A percentile compares a stretch with the other conserved stretches of the same genome.
Conservation (phyloP, 2,329 filamentous ascomycete genomes). For the Aureobasidium namibiae region DNA sequence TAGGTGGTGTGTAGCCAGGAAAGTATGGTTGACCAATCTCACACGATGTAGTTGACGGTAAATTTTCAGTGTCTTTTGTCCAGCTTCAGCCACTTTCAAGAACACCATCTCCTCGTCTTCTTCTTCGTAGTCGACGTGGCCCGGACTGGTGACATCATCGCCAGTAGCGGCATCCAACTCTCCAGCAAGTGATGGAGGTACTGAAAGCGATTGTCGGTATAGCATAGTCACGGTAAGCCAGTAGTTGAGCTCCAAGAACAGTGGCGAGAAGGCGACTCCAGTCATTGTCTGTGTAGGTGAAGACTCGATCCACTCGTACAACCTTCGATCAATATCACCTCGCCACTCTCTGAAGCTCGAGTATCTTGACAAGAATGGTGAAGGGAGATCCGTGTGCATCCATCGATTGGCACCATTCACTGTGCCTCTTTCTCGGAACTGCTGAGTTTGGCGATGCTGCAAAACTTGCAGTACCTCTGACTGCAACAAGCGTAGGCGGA, state of each 20-base stretch:
- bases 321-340: conserved; percentile 71
- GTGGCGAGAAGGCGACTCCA: conserved; percentile 78
- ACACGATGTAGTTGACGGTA: conserved; percentile 84
- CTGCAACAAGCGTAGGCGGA: conserved; percentile 77
- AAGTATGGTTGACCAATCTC: conserved; percentile 90
- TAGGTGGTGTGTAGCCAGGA: conserved; percentile 87
- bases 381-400: conserved; percentile 71
- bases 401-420: conserved; percentile 59
- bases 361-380: conserved; percentile 76
- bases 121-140: conserved; percentile 49
- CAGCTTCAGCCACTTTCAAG: conserved; percentile 88
- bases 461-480: conserved; percentile 92
- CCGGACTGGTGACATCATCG: conserved; percentile 51
- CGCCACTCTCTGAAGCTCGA: conserved; percentile 84
- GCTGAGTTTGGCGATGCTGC: conserved; percentile 82
- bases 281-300: conserved; percentile 71
- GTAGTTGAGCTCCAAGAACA: conserved; percentile 91
- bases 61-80: conserved; percentile 82
- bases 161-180: conserved; percentile 54
- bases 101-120: conserved; percentile 85
- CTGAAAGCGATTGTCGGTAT: conserved; percentile 77
- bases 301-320: conserved; percentile 79
- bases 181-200: conserved; percentile 74
- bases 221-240: conserved; percentile 97
- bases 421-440: conserved; percentile 55